Evolutionary conservation across 1,139 yeast species (phyloP).

Genomic region (Candida freyschussii): DNA sequence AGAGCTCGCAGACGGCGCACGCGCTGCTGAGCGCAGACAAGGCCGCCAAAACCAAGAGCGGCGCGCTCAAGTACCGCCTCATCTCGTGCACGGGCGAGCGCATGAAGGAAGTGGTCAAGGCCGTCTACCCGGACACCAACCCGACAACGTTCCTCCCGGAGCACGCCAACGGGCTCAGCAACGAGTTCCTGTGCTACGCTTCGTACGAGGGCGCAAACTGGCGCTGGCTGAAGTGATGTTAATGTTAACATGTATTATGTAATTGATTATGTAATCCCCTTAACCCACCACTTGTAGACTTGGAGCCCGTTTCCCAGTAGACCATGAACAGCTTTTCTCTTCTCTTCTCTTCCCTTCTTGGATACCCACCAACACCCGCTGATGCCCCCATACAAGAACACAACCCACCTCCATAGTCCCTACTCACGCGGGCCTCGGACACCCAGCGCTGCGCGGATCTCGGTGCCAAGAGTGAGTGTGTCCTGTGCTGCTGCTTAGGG

Average conservation of each 20-base stretch:
- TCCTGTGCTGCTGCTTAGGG: too few species aligned
- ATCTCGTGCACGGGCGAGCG: conserved; percentile 86
- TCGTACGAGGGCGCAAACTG: conserved; percentile 56
- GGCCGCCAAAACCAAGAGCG: conserved; percentile 32
- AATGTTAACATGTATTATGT: too few species aligned
- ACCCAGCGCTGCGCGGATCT: conserved; percentile 2
- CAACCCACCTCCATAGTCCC: conserved; percentile 15
- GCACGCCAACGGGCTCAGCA: conserved; percentile 80
- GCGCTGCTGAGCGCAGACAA: conserved; percentile 45
- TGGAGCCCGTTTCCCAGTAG: too few species aligned
- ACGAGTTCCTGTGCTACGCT: conserved; percentile 85
- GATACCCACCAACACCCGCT: too few species aligned
- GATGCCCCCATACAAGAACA: conserved; percentile 9
- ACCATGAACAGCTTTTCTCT: conserved; percentile 1
- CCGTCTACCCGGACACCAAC: conserved; percentile 58
- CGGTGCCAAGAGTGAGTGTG: conserved; percentile 8
- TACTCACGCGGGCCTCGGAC: conserved; percentile 14
- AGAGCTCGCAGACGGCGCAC: conserved; percentile 61
- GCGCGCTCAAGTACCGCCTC: conserved; percentile 44
- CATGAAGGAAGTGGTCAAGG: conserved; percentile 58
- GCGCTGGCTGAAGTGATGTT: too few species aligned
- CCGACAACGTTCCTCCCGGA: conserved; percentile 70
- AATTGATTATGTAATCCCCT: too few species aligned
- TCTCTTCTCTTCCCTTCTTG: background rate
- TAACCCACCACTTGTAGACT: too few species aligned